Base-by-base conservation (phyloP, 2,329 filamentous ascomycete genomes). In the Sporothrix protearum region DNA sequence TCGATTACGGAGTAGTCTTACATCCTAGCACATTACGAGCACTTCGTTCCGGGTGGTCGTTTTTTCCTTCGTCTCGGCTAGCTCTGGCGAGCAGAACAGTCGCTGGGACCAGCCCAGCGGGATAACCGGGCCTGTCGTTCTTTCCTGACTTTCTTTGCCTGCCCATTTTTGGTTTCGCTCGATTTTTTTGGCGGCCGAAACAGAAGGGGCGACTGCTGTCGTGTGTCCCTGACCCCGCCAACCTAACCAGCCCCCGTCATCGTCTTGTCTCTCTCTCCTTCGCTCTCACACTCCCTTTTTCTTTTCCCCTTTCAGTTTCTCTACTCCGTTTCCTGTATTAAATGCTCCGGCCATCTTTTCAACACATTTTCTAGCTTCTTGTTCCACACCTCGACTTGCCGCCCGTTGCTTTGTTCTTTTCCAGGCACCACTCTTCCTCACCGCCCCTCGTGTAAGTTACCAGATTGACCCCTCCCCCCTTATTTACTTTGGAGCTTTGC, bases 201-300 rank as follows among this genome's bases (percentile, higher is more conserved):
- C 22, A 68, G 66, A 68, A 55, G 49, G 49, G 55, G 28, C 47
- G 16, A 49, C 66, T 49, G 14, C 63, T 59, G 70, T 68, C 70
- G 64, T 71, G 70, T 71, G 70, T 63, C 51, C 59, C 49, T 25
- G 42, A 67, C 64, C 64, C 64, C 64, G 45, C 64, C 64, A 59
- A 71, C 53, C 64, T 66, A 51, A 45, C 70, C 63, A 59, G 33
- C 33, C 25, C 47, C 22, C 69, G 30, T 14, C 22, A 8, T 39
- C 36, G 19, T 66, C 42, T 51, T n/a, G 42, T 25, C 25, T 16
- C 45, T 25, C 25, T 25, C 36, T 68, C 51, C 28, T 28, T 36
- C 33, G 33, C 33, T 36, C 33, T 36, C 4, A 36, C 33, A 36
- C 33, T 68, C 64, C 39, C 16, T 22, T 71, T 59, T 47, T n/a